Conservation (phyloP, 1,284 basidiomycete genomes). For the Malassezia vespertilionis region DNA sequence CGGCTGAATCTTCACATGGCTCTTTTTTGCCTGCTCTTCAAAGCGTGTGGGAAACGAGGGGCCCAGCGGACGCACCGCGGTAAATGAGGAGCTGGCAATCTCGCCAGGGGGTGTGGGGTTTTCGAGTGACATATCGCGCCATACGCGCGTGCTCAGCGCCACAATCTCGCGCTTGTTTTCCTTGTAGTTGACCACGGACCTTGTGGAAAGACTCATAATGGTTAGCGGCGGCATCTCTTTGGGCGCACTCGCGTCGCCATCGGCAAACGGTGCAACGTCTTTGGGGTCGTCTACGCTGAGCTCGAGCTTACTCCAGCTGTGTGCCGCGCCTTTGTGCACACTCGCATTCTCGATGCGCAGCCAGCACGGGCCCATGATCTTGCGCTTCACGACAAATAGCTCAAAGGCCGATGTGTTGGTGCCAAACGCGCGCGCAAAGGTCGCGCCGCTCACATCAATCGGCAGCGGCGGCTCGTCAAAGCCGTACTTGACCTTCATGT, state of each 20-base stretch:
- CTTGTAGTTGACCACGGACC: slow-evolving; percentile 87
- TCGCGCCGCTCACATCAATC: slow-evolving; percentile 62
- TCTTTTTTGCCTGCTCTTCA: slow-evolving; percentile 52
- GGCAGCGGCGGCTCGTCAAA: slow-evolving; percentile 51
- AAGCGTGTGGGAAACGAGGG: slow-evolving; percentile 78
- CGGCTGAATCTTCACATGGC: slow-evolving; percentile 61
- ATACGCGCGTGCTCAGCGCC: slow-evolving; percentile 69
- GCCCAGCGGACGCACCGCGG: slow-evolving; percentile 77
- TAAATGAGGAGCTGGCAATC: slow-evolving; percentile 69
- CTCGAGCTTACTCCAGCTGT: slow-evolving; percentile 61
- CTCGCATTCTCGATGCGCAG: slow-evolving; percentile 64
- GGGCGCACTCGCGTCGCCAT: slow-evolving; percentile 62
- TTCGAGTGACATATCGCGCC: slow-evolving; percentile 55
- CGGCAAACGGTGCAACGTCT: slow-evolving; percentile 69
- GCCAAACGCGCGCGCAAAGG: slow-evolving; percentile 81
- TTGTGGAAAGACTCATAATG: slow-evolving; percentile 73
- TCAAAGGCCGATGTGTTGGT: slow-evolving; percentile 88
- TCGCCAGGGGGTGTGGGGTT: slow-evolving; percentile 49
- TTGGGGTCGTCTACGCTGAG: slow-evolving; percentile 75
- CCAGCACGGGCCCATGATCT: slow-evolving; percentile 99
- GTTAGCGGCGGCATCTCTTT: slow-evolving; percentile 79
- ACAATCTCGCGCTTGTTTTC: slow-evolving; percentile 90
- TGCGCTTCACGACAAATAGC: slow-evolving; percentile 82
- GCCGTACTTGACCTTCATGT: slow-evolving; percentile 61
- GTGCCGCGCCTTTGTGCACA: slow-evolving; percentile 51